Conservation (phyloP, 2,329 filamentous ascomycete species). For the Orbilia quercus region DNA sequence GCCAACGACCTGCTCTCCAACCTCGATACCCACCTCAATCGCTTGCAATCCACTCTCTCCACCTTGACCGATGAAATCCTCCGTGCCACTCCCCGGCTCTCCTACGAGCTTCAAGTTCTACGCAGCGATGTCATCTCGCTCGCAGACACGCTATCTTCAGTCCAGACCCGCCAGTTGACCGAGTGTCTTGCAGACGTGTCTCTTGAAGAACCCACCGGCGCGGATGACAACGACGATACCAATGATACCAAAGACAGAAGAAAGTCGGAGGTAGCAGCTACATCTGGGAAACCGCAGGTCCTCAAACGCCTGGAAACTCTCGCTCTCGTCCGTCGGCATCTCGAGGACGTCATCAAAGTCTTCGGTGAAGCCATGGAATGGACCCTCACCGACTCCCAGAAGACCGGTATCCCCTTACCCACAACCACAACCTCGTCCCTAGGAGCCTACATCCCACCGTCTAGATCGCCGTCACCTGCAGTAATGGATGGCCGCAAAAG, state of each 20-base stretch:
- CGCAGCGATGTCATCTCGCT: constrained; percentile 59
- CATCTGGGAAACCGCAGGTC: constrained; percentile 56
- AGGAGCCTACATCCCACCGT: constrained; percentile 49
- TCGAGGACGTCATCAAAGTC: constrained; percentile 87
- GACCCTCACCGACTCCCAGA: constrained; percentile 65
- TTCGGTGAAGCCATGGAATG: constrained; percentile 98
- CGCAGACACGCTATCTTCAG: constrained; percentile 55
- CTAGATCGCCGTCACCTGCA: constrained; percentile 53
- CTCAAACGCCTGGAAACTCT: constrained; percentile 79
- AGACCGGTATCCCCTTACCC: constrained; percentile 37
- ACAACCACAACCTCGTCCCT: constrained; percentile 42
- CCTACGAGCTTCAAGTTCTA: constrained; percentile 74
- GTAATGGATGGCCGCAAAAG: constrained; percentile 58
- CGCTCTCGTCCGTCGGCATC: constrained; percentile 80
- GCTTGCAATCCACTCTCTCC: constrained; percentile 82
- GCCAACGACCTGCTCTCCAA: constrained; percentile 87
- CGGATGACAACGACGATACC: background rate
- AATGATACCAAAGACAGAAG: constrained; percentile 1
- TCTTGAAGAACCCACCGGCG: constrained; percentile 15
- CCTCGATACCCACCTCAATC: constrained; percentile 86
- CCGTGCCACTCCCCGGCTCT: constrained; percentile 84
- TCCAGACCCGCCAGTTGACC: constrained; percentile 41
- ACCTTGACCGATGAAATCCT: constrained; percentile 95
- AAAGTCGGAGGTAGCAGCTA: background rate
- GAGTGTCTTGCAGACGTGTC: constrained; percentile 46